Evolutionary conservation across 148 eudicot genomes (phyloP).

Genomic region (Cornus controversa): DNA sequence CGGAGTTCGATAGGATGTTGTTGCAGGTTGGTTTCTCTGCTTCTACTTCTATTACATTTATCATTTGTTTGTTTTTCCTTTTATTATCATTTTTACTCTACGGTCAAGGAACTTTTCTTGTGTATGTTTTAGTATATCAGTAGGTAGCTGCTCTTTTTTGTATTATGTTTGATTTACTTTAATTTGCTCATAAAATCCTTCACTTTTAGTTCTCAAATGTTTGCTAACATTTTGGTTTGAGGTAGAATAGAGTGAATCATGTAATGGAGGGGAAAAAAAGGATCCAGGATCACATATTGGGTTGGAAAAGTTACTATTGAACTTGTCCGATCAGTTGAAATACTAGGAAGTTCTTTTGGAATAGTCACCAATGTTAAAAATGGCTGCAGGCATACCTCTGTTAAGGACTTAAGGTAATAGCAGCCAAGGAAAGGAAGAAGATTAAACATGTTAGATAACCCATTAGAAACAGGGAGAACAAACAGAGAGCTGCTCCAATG

Average conservation of each 20-base stretch:
- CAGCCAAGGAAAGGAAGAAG: too few relatives aligned
- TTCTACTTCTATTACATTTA: neutral
- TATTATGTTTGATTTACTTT: neutral
- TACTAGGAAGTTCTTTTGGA: neutral
- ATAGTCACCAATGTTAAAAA: neutral
- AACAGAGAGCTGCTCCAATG: too few relatives aligned
- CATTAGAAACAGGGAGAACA: too few relatives aligned
- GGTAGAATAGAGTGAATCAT: neutral
- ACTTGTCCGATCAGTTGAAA: too few relatives aligned
- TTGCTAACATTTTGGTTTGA: neutral
- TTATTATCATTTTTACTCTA: neutral
- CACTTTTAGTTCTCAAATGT: neutral
- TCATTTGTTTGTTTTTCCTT: neutral
- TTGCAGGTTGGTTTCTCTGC: slow-evolving; percentile 61
- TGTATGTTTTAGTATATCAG: neutral
- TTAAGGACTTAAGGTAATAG: too few relatives aligned
- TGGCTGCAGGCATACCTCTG: neutral
- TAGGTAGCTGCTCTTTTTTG: neutral
- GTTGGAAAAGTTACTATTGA: neutral
- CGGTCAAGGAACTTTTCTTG: neutral
- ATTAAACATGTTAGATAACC: too few relatives aligned
- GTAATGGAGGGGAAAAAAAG: neutral
- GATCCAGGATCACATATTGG: neutral
- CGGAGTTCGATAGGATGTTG: slow-evolving; percentile 56
- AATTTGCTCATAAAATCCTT: neutral